A percentile compares a stretch with the other conserved stretches of the same genome.
Conservation (phyloP, 306 rosid genomes). For the Abrus precatorius region DNA sequence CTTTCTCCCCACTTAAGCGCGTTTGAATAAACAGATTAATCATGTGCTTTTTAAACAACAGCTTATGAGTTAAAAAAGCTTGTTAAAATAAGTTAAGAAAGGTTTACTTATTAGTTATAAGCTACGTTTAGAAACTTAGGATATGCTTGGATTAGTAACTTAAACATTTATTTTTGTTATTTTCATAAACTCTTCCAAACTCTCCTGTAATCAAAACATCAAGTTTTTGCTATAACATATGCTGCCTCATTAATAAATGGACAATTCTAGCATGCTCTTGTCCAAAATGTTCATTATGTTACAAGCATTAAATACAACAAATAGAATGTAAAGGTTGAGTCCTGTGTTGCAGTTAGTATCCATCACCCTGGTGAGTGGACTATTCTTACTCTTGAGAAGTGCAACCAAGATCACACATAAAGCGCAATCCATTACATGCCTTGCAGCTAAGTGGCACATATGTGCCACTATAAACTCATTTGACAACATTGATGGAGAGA, state of each 20-base stretch:
- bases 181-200: neutral
- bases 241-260: neutral
- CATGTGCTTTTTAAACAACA: neutral
- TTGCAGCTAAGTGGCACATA: conserved; percentile 91
- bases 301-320: conserved; percentile 17
- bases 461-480: conserved; percentile 81
- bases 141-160: too few species aligned
- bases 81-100: neutral
- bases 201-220: neutral
- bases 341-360: conserved; percentile 76
- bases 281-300: conserved; percentile 17
- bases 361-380: conserved; percentile 78
- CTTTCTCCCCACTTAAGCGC: neutral
- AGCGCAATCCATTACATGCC: conserved; percentile 82
- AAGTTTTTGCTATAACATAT: neutral
- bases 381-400: conserved; percentile 76
- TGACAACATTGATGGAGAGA: conserved; percentile 68
- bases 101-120: too few species aligned
- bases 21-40: neutral
- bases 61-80: neutral
- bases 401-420: conserved; percentile 89
- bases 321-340: conserved; percentile 22
- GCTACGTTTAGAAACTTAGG: too few species aligned
- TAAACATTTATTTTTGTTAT: too few species aligned
- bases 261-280: conserved; percentile 3